phyloP scores from a whole-genome alignment of 331 rosid species.

The Rhamnella rubrinervis region DNA sequence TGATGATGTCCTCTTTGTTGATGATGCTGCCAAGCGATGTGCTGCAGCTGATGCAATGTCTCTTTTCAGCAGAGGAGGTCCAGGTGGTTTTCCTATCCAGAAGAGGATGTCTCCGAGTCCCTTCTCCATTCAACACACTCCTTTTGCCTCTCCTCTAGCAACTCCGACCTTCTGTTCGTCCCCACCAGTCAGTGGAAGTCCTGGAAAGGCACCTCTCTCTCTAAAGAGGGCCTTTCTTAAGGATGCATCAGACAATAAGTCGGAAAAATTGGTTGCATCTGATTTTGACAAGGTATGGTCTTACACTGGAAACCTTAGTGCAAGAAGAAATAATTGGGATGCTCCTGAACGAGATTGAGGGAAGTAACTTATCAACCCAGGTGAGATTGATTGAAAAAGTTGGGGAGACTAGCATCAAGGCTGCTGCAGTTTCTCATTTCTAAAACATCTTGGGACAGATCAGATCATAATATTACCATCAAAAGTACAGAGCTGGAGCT shows the following conservation, averaged over 20 bases:
- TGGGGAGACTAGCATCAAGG: slow-evolving; percentile 8
- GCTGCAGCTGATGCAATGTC: slow-evolving; percentile 66
- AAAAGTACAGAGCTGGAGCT: slow-evolving; percentile 8
- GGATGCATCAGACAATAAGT: slow-evolving; percentile 36
- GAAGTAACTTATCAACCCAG: slow-evolving; percentile 3
- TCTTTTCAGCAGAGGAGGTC: slow-evolving; percentile 63
- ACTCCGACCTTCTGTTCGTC: slow-evolving; percentile 84
- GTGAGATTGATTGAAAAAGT: slow-evolving; percentile 3
- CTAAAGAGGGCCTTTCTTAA: slow-evolving; percentile 35
- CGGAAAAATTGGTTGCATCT: slow-evolving; percentile 40
- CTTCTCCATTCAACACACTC: slow-evolving; percentile 80
- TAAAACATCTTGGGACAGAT: too few relatives aligned
- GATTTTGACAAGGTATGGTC: slow-evolving; percentile 83
- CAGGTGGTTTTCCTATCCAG: slow-evolving; percentile 82
- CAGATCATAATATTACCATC: neutral
- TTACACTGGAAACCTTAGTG: slow-evolving; percentile 67
- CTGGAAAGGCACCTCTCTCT: slow-evolving; percentile 57
- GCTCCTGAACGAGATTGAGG: slow-evolving; percentile 78
- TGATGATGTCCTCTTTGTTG: slow-evolving; percentile 81
- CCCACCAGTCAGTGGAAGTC: slow-evolving; percentile 67
- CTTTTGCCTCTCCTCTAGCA: slow-evolving; percentile 79
- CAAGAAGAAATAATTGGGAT: slow-evolving; percentile 61
- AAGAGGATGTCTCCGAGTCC: slow-evolving; percentile 90
- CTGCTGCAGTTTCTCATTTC: too few relatives aligned
- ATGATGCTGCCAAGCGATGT: slow-evolving; percentile 69